phyloP scores from a whole-genome alignment of 495 filamentous ascomycete genomes.

The Sordaria brevicollis region DNA sequence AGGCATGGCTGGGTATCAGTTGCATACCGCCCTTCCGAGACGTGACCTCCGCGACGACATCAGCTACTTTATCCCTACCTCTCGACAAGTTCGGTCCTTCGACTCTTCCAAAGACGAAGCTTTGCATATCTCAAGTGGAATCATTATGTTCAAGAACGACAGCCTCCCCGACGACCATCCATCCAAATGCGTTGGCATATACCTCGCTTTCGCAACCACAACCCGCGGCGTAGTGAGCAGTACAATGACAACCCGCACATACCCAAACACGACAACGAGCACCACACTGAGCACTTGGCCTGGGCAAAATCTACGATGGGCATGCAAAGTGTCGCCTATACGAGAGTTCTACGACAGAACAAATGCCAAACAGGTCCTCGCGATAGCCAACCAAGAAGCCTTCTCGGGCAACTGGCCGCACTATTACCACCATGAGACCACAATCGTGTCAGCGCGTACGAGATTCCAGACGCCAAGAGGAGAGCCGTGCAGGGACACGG shows the following conservation, averaged over 20 bases:
- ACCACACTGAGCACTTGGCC: neutral
- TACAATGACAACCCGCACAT: neutral
- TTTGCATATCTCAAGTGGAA: neutral
- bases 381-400: neutral
- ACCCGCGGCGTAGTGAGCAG: neutral
- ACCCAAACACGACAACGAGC: neutral
- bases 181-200: neutral
- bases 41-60: constrained; percentile 4
- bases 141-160: neutral
- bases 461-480: constrained; percentile 4
- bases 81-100: neutral
- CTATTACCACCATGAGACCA: constrained; percentile 7
- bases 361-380: neutral
- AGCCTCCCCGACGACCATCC: neutral
- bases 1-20: constrained; percentile 8
- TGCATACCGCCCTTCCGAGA: constrained; percentile 3
- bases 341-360: neutral
- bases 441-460: constrained; percentile 9
- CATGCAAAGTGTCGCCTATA: neutral
- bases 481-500: constrained; percentile 3
- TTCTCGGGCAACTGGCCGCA: neutral
- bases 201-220: neutral
- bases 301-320: neutral
- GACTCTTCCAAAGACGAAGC: neutral
- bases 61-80: constrained; percentile 13